Evolutionary conservation across 129 eudicot genomes (phyloP).

Genomic region (Escallonia herrerae): DNA sequence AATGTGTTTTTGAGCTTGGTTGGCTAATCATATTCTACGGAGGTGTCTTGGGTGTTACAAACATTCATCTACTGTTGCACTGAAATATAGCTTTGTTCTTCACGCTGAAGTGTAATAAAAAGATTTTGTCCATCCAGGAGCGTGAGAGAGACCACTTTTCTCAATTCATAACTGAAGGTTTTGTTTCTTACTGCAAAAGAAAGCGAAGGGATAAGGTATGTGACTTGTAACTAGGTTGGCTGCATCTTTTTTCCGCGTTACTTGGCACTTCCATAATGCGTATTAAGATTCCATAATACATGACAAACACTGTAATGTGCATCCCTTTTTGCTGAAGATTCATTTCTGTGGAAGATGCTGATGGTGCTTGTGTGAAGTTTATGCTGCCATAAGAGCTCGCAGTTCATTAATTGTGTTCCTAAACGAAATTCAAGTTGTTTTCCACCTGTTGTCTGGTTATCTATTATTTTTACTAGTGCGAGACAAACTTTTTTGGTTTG

Average conservation of each 20-base stretch:
- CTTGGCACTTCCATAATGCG: background rate
- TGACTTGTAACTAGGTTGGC: background rate
- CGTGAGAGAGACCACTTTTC: conserved; percentile 96
- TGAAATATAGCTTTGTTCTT: too few relatives aligned
- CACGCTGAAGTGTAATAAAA: too few relatives aligned
- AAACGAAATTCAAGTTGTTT: too few relatives aligned
- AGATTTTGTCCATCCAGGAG: conserved; percentile 44
- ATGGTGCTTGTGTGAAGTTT: background rate
- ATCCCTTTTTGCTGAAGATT: too few relatives aligned
- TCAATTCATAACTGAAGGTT: conserved; percentile 97
- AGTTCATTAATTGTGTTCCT: background rate
- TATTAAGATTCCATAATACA: background rate
- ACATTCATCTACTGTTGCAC: too few relatives aligned
- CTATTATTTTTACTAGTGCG: too few relatives aligned
- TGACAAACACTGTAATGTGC: too few relatives aligned
- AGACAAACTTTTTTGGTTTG: too few relatives aligned
- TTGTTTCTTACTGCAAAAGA: conserved; percentile 95
- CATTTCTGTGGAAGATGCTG: too few relatives aligned
- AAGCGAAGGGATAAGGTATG: conserved; percentile 89
- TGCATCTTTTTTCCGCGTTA: background rate
- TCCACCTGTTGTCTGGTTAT: background rate
- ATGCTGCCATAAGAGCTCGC: background rate
- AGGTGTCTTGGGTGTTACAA: too few relatives aligned
- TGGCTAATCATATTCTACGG: too few relatives aligned
- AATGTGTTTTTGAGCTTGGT: too few relatives aligned